Conservation (phyloP, 2,329 filamentous ascomycete species). For the Exophiala viscosa region DNA sequence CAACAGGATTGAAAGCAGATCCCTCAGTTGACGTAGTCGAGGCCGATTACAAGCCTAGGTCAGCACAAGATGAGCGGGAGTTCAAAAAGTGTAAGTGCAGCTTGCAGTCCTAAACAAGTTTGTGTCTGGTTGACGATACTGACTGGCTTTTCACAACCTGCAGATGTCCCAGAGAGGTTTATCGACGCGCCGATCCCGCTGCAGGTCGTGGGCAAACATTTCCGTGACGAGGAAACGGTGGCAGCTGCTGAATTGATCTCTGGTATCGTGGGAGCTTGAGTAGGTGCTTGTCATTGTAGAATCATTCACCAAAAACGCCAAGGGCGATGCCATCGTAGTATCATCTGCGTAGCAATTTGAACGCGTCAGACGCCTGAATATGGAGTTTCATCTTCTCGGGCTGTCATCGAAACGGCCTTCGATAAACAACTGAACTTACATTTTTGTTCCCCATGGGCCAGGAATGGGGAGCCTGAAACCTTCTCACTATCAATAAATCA, state of each 20-base stretch:
- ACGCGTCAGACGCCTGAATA: no score
- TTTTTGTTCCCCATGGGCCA: no score
- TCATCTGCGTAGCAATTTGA: no score
- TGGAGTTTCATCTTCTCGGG: no score
- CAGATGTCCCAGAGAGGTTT: conserved; percentile 44
- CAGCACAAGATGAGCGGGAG: conserved; percentile 45
- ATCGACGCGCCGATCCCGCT: conserved; percentile 50
- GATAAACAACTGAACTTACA: no score
- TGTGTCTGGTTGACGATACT: neutral
- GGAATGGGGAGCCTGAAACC: no score
- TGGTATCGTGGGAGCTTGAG: neutral
- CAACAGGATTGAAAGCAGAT: conserved; percentile 42
- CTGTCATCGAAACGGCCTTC: no score
- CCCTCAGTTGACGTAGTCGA: conserved; percentile 20
- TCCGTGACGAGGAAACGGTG: conserved; percentile 50
- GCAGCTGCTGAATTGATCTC: conserved; percentile 14
- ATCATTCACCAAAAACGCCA: no score
- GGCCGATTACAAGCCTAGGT: conserved; percentile 21
- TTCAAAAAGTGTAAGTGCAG: conserved; percentile 33
- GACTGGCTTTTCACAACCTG: conserved; percentile 16
- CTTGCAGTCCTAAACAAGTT: neutral
- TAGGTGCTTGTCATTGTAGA: no score
- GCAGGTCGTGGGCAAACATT: conserved; percentile 52
- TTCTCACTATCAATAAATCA: no score
- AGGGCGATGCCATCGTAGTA: no score